Conservation (phyloP, 2,329 filamentous ascomycete genomes). For the Fusarium sp. region DNA sequence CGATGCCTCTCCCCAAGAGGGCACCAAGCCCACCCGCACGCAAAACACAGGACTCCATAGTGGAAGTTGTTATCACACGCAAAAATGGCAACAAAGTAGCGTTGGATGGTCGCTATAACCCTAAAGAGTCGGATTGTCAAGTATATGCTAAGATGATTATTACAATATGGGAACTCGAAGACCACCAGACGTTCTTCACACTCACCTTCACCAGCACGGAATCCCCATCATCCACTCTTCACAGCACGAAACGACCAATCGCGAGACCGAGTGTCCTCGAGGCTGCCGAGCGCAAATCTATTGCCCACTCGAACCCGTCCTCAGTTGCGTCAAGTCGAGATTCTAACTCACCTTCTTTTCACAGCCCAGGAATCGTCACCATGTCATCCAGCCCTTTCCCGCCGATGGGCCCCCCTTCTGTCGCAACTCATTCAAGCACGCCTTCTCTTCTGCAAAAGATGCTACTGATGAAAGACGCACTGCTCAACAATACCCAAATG, state of each 20-base stretch:
- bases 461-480: conserved; percentile 79
- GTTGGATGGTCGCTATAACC: conserved; percentile 50
- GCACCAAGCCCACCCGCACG: conserved; percentile 38
- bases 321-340: conserved; percentile 62
- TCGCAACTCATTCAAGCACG: conserved; percentile 64
- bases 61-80: conserved; percentile 75
- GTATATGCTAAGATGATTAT: conserved; percentile 80
- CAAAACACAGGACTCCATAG: conserved; percentile 68
- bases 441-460: conserved; percentile 79
- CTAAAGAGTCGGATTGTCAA: conserved; percentile 54
- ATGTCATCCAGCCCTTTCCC: conserved; percentile 72
- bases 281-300: conserved; percentile 59
- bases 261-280: conserved; percentile 57
- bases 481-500: conserved; percentile 79
- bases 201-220: conserved; percentile 77
- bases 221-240: conserved; percentile 50
- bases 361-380: conserved; percentile 64
- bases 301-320: conserved; percentile 58
- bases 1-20: conserved; percentile 50
- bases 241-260: conserved; percentile 53
- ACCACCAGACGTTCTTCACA: conserved; percentile 76
- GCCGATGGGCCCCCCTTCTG: conserved; percentile 73
- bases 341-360: conserved; percentile 60
- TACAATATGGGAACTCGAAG: conserved; percentile 77
- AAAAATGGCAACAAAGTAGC: conserved; percentile 56